Conservation (phyloP, 176 grass and related monocot genomes). For the Hyparrhenia diplandra region DNA sequence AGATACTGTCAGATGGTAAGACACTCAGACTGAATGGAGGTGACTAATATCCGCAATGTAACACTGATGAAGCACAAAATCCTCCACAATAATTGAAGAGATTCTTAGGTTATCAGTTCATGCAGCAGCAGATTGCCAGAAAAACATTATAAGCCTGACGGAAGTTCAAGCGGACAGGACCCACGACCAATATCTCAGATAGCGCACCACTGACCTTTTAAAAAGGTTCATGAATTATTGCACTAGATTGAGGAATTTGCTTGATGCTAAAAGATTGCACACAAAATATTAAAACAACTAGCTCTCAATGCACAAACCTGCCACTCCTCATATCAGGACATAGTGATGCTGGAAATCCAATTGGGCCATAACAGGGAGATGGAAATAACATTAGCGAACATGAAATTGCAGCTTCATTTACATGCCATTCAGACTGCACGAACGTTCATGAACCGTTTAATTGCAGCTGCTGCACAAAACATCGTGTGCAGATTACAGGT, state of each 20-base stretch:
- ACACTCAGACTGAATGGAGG: background rate
- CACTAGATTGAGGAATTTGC: background rate
- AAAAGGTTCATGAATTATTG: background rate
- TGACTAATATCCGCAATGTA: background rate
- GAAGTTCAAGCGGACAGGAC: too few relatives aligned
- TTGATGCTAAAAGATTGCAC: background rate
- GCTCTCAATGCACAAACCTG: background rate
- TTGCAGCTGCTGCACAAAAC: conserved; percentile 46
- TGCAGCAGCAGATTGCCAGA: background rate
- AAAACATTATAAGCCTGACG: too few relatives aligned
- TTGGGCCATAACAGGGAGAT: background rate
- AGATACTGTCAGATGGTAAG: background rate
- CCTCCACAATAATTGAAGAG: background rate
- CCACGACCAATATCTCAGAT: too few relatives aligned
- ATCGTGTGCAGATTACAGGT: background rate
- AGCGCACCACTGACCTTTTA: background rate
- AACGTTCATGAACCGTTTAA: background rate
- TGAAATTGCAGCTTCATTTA: conserved; percentile 39
- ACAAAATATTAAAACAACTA: background rate
- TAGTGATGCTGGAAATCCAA: background rate
- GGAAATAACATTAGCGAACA: conserved; percentile 19
- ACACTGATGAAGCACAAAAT: background rate
- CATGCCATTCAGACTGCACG: conserved; percentile 30
- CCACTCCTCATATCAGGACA: background rate
- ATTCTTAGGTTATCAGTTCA: background rate